Evolutionary conservation across 2,329 filamentous ascomycete genomes (phyloP).

Genomic region (Pseudogymnoascus sp.): DNA sequence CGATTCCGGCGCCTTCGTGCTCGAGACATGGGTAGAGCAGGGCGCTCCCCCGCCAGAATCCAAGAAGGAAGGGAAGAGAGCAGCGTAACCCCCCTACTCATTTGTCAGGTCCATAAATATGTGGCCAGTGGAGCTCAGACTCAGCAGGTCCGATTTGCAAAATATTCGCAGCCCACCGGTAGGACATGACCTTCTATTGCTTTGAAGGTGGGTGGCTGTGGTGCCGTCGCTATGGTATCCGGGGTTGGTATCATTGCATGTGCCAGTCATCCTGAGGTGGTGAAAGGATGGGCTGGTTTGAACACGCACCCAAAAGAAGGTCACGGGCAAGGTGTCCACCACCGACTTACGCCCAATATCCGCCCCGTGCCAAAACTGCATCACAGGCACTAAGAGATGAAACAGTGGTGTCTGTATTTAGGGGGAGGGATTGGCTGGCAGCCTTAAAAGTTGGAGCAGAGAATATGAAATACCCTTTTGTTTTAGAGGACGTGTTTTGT

Average conservation of each 20-base stretch:
- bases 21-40: conserved; percentile 66
- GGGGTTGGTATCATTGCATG: neutral
- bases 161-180: neutral
- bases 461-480: conserved; percentile 49
- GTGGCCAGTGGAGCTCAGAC: neutral
- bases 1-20: conserved; percentile 55
- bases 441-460: conserved; percentile 85
- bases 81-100: neutral
- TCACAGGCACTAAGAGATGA: neutral
- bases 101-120: neutral
- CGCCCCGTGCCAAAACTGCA: neutral
- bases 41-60: conserved; percentile 24
- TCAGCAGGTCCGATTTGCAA: neutral
- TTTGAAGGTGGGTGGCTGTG: neutral
- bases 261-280: neutral
- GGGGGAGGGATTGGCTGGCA: conserved; percentile 50
- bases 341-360: neutral
- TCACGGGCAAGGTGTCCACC: neutral
- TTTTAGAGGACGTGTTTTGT: neutral
- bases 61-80: neutral
- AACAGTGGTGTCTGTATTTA: neutral
- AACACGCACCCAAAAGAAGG: too few relatives aligned
- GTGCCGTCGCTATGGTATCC: neutral
- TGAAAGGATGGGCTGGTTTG: too few relatives aligned
- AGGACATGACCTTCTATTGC: neutral